These are phyloP conservation scores for Fonsecaea multimorphosa DNA, from an alignment of 2,329 filamentous ascomycete species.

Conservation along the genomic window DNA sequence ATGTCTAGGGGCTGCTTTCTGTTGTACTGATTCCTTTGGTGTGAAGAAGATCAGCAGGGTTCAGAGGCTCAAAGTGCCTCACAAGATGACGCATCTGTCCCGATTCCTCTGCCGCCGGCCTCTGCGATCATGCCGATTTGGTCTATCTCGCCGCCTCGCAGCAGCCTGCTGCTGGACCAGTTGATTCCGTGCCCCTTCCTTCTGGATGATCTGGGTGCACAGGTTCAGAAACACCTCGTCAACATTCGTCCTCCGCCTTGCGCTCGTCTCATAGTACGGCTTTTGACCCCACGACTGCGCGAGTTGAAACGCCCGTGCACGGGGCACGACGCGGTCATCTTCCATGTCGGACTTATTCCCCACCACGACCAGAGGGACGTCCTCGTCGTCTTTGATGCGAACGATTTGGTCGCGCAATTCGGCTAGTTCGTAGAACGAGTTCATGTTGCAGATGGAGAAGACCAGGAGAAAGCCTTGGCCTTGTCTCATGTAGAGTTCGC, in stretches of 20 bases:
- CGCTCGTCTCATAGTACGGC: slow-evolving; percentile 90
- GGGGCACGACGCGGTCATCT: slow-evolving; percentile 78
- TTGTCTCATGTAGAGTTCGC: slow-evolving; percentile 91
- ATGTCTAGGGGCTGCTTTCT: background rate
- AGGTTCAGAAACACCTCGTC: slow-evolving; percentile 88
- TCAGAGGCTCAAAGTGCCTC: background rate
- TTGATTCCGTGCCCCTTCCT: slow-evolving; percentile 59
- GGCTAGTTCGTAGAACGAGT: slow-evolving; percentile 80
- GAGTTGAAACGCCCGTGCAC: slow-evolving; percentile 79
- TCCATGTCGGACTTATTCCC: slow-evolving; percentile 92
- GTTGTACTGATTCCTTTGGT: background rate
- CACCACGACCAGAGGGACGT: slow-evolving; percentile 85
- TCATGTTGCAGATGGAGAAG: slow-evolving; percentile 85
- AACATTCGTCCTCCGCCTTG: slow-evolving; percentile 81
- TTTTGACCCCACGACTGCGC: slow-evolving; percentile 86
- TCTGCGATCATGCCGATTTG: slow-evolving; percentile 46
- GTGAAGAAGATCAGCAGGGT: background rate
- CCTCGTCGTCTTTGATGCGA: slow-evolving; percentile 86
- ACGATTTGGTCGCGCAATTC: slow-evolving; percentile 87
- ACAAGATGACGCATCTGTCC: slow-evolving; percentile 44
- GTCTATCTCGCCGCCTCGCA: slow-evolving; percentile 46
- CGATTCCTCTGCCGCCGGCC: slow-evolving; percentile 43
- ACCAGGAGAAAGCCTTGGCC: slow-evolving; percentile 90
- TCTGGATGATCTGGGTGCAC: slow-evolving; percentile 80
- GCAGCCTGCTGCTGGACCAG: slow-evolving; percentile 44